These are phyloP conservation scores for Aspergillus nidulans DNA, from an alignment of 495 filamentous ascomycete species.

Conservation along the genomic window DNA sequence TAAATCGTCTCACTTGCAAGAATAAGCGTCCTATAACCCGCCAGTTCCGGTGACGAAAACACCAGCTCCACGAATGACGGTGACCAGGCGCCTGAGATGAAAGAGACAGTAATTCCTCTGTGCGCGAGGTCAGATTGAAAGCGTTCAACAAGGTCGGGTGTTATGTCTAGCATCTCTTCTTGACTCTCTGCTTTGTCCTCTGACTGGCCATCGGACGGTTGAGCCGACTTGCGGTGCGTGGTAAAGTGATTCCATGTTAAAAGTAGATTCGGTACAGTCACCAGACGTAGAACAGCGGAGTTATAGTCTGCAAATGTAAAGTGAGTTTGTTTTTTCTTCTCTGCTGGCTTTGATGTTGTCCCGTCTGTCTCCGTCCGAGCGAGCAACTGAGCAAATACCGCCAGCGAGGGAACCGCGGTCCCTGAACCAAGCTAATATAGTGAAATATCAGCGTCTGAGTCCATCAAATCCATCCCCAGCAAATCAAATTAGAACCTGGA, in stretches of 20 bases:
- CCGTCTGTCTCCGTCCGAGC: conserved; percentile 18
- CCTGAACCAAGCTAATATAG: conserved; percentile 74
- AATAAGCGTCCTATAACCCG: conserved; percentile 44
- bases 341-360: conserved; percentile 7
- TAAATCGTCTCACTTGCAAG: conserved; percentile 96
- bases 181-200: background rate
- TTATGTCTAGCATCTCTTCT: conserved; percentile 57
- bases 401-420: conserved; percentile 77
- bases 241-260: conserved; percentile 62
- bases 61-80: conserved; percentile 59
- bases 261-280: conserved; percentile 84
- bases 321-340: conserved; percentile 35
- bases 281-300: conserved; percentile 72
- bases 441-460: background rate
- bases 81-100: conserved; percentile 85
- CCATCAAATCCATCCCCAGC: background rate
- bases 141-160: conserved; percentile 51
- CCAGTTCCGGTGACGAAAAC: conserved; percentile 18
- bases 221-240: conserved; percentile 14
- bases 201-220: background rate
- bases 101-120: conserved; percentile 57
- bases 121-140: conserved; percentile 58
- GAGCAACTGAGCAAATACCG: conserved; percentile 69
- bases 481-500: background rate
- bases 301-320: conserved; percentile 91